Percentiles rank a stretch among this genome's conserved stretches.
phyloP scores from a whole-genome alignment of 805 yeast genomes.

The Dipodascus albidus region DNA sequence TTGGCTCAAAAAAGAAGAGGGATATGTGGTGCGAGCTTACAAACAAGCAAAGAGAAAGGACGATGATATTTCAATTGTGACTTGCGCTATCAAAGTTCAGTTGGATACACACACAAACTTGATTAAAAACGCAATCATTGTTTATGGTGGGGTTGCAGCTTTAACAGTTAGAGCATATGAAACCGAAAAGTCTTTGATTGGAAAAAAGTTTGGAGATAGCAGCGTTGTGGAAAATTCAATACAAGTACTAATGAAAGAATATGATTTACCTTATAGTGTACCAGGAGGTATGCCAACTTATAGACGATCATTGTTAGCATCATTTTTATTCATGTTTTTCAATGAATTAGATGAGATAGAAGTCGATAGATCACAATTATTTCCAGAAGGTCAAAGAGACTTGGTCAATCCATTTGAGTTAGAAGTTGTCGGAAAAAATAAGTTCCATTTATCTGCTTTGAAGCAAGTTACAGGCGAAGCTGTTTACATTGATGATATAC shows the following conservation, averaged over 20 bases:
- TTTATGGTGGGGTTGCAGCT: slow-evolving; percentile 40
- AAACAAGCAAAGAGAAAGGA: slow-evolving; percentile 40
- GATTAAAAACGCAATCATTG: slow-evolving; percentile 25
- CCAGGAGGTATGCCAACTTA: slow-evolving; percentile 42
- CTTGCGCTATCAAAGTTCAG: slow-evolving; percentile 28
- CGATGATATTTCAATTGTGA: slow-evolving; percentile 40
- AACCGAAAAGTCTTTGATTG: slow-evolving; percentile 20
- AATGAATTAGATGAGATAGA: slow-evolving; percentile 24
- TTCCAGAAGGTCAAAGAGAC: slow-evolving; percentile 31
- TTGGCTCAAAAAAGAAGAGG: slow-evolving; percentile 21
- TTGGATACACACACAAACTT: slow-evolving; percentile 10
- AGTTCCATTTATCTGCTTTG: slow-evolving; percentile 34
- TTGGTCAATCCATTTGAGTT: slow-evolving; percentile 27
- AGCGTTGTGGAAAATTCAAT: slow-evolving; percentile 24
- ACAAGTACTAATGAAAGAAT: slow-evolving; percentile 25
- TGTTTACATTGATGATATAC: slow-evolving; percentile 33
- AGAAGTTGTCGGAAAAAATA: slow-evolving; percentile 29
- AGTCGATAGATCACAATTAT: slow-evolving; percentile 27
- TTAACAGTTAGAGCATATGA: slow-evolving; percentile 31
- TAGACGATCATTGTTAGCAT: slow-evolving; percentile 32
- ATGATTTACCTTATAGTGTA: slow-evolving; percentile 30
- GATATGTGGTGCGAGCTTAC: slow-evolving; percentile 30
- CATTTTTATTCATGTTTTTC: slow-evolving; percentile 36
- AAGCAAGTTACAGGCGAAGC: slow-evolving; percentile 41
- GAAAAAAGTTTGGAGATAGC: slow-evolving; percentile 11